These are phyloP conservation scores for Cinnamomum chago DNA, from an alignment of 164 flowering plant species.

Conservation along the genomic window DNA sequence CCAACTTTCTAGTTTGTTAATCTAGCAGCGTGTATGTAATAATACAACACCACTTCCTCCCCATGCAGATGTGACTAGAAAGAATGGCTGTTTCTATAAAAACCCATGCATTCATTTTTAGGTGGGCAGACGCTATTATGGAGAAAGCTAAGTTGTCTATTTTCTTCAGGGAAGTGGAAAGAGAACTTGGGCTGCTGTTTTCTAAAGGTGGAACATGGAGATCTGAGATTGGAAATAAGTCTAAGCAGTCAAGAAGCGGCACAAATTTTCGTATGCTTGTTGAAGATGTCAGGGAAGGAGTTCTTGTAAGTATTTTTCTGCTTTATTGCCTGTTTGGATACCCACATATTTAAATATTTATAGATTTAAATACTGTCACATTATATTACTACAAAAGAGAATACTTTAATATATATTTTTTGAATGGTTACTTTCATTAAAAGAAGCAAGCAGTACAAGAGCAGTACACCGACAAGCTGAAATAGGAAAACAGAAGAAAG, in stretches of 20 bases:
- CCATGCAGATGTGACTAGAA: too few relatives aligned
- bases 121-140: background rate
- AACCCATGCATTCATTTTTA: background rate
- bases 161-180: constrained; percentile 80
- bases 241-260: constrained; percentile 42
- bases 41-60: too few relatives aligned
- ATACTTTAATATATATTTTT: too few relatives aligned
- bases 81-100: too few relatives aligned
- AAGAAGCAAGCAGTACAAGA: too few relatives aligned
- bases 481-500: too few relatives aligned
- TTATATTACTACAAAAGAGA: too few relatives aligned
- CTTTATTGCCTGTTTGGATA: background rate
- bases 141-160: background rate
- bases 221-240: constrained; percentile 41
- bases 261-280: constrained; percentile 83
- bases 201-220: constrained; percentile 60
- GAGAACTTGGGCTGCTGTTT: constrained; percentile 80
- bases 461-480: too few relatives aligned
- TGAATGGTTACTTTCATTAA: too few relatives aligned
- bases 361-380: too few relatives aligned
- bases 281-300: constrained; percentile 92
- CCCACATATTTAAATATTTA: too few relatives aligned
- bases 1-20: background rate
- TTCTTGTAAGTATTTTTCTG: constrained; percentile 59
- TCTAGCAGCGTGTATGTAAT: background rate